Evolutionary conservation across 768 basidiomycete species (phyloP).

Genomic region (Hygrophorus pudorinus): DNA sequence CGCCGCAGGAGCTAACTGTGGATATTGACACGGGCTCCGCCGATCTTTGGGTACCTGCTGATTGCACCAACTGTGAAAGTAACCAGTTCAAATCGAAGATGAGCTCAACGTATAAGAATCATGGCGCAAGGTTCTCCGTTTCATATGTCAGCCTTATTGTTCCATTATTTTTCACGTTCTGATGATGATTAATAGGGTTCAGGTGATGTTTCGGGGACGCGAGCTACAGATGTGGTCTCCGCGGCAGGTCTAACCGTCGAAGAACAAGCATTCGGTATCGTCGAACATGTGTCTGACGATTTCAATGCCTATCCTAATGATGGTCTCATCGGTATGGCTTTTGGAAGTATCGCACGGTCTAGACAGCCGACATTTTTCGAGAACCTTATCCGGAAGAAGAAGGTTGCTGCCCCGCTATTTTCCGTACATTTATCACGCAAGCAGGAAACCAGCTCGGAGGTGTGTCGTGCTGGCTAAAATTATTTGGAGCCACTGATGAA

Average conservation of each 20-base stretch:
- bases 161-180: not conserved
- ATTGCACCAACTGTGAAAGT: slow-evolving; percentile 29
- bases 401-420: slow-evolving; percentile 39
- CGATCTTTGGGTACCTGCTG: slow-evolving; percentile 48
- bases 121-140: slow-evolving; percentile 24
- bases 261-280: slow-evolving; percentile 49
- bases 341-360: slow-evolving; percentile 41
- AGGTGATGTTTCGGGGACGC: slow-evolving; percentile 39
- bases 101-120: slow-evolving; percentile 33
- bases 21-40: slow-evolving; percentile 63
- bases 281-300: slow-evolving; percentile 33
- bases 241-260: slow-evolving; percentile 34
- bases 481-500: not conserved
- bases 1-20: slow-evolving; percentile 39
- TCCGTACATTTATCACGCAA: slow-evolving; percentile 45
- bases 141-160: slow-evolving; percentile 30
- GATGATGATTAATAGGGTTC: slow-evolving; percentile 30
- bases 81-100: slow-evolving; percentile 25
- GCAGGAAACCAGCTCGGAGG: slow-evolving; percentile 36
- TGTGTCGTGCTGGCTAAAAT: slow-evolving; percentile 15
- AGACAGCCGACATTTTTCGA: slow-evolving; percentile 51
- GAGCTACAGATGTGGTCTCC: slow-evolving; percentile 41
- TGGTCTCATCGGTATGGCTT: slow-evolving; percentile 56
- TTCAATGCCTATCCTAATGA: slow-evolving; percentile 42
- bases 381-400: slow-evolving; percentile 36